Percentiles rank a stretch among this genome's conserved stretches.
phyloP scores from a whole-genome alignment of 805 yeast genomes.

The Saturnispora diversa region DNA sequence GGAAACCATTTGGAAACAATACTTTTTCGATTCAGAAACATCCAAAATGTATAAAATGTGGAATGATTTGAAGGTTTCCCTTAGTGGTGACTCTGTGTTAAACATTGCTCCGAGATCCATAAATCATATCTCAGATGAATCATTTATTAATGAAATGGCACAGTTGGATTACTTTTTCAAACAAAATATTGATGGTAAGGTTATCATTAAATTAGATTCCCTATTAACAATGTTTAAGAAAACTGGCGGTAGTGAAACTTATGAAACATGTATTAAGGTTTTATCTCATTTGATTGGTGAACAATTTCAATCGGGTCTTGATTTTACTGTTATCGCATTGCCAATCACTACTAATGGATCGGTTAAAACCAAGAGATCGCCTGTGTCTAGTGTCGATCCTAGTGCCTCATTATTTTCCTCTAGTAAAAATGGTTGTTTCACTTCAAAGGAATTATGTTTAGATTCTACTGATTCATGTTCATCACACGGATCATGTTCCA shows the following conservation, averaged over 20 bases:
- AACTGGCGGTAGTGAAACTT: conserved; percentile 38
- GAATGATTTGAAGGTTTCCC: conserved; percentile 26
- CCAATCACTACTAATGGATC: conserved; percentile 23
- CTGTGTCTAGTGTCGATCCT: conserved; percentile 22
- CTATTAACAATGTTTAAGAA: conserved; percentile 35
- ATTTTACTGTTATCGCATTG: conserved; percentile 29
- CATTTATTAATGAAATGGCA: conserved; percentile 41
- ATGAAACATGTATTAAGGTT: conserved; percentile 31
- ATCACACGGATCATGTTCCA: conserved; percentile 45
- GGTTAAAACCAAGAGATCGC: conserved; percentile 9
- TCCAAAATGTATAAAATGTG: conserved; percentile 32
- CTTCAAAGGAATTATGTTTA: conserved; percentile 40
- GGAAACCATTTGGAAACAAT: conserved; percentile 21
- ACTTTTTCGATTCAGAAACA: conserved; percentile 24
- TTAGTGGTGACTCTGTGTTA: conserved; percentile 11
- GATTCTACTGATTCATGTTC: conserved; percentile 41
- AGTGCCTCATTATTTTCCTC: conserved; percentile 13
- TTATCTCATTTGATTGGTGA: conserved; percentile 24
- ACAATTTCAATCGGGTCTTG: conserved; percentile 15
- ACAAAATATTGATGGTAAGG: conserved; percentile 18
- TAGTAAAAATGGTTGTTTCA: conserved; percentile 32
- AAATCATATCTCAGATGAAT: conserved; percentile 35
- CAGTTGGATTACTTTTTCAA: conserved; percentile 37
- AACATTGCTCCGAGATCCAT: conserved; percentile 21
- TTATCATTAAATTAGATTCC: conserved; percentile 37